Evolutionary conservation across 495 filamentous ascomycete genomes (phyloP).

Genomic region (Penicillium coffeae): DNA sequence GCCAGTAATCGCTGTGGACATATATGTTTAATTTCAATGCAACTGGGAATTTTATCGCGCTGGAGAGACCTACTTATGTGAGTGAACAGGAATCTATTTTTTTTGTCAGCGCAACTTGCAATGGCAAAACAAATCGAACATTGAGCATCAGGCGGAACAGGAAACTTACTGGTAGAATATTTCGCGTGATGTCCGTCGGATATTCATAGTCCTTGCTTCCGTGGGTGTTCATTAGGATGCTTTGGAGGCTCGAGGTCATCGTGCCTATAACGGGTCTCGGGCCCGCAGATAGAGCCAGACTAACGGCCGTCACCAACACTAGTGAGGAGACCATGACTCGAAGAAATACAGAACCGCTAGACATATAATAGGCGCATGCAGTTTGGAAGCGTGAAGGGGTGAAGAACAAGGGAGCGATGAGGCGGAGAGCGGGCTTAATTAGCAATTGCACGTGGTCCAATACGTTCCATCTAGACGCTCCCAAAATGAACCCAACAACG

Average conservation of each 20-base stretch:
- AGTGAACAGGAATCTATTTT: slow-evolving; percentile 42
- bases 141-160: no score
- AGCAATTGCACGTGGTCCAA: slow-evolving; percentile 1
- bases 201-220: slow-evolving; percentile 38
- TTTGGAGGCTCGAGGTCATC: slow-evolving; percentile 34
- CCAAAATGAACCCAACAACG: no score
- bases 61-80: slow-evolving; percentile 34
- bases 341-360: not conserved
- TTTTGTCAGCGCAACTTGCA: slow-evolving; percentile 12
- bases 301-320: slow-evolving; percentile 19
- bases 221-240: slow-evolving; percentile 43
- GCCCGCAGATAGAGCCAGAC: slow-evolving; percentile 23
- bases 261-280: slow-evolving; percentile 22
- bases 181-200: slow-evolving; percentile 45
- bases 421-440: slow-evolving; percentile 1
- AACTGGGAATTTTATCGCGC: not conserved
- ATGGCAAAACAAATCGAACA: no score
- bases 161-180: slow-evolving; percentile 39
- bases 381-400: not conserved
- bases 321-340: slow-evolving; percentile 8
- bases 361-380: not conserved
- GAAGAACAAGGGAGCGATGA: not conserved
- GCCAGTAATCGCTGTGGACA: slow-evolving; percentile 41
- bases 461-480: not conserved
- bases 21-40: not conserved